phyloP scores from a whole-genome alignment of 306 rosid species.

The Lupinus albus region DNA sequence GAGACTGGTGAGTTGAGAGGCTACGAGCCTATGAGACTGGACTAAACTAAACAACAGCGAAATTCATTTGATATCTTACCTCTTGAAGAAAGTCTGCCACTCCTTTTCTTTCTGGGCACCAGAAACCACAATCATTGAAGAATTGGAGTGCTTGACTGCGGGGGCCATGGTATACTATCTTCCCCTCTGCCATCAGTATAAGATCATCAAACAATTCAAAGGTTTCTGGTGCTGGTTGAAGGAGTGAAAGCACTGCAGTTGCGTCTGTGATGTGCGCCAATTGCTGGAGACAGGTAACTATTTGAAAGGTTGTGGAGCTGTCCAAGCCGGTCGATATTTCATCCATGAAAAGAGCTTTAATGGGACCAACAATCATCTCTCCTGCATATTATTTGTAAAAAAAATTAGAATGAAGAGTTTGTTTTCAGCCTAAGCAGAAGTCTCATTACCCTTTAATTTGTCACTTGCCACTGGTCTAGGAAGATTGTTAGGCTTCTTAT shows the following conservation, averaged over 20 bases:
- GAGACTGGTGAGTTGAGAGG: conserved; percentile 23
- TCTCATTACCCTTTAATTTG: conserved; percentile 27
- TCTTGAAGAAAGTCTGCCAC: conserved; percentile 86
- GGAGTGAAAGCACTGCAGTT: conserved; percentile 77
- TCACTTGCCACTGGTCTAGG: conserved; percentile 23
- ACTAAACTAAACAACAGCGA: conserved; percentile 8
- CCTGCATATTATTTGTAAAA: conserved; percentile 41
- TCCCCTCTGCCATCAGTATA: conserved; percentile 77
- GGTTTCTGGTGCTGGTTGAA: conserved; percentile 89
- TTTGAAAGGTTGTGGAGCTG: conserved; percentile 81
- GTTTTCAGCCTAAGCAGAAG: conserved; percentile 34
- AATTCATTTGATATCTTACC: conserved; percentile 46
- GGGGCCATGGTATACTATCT: conserved; percentile 77
- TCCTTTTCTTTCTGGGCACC: conserved; percentile 87
- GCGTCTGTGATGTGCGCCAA: conserved; percentile 69
- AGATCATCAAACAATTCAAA: conserved; percentile 80
- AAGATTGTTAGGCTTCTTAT: conserved; percentile 33
- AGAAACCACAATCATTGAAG: conserved; percentile 75
- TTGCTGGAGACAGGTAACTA: conserved; percentile 76
- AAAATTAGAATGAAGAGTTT: conserved; percentile 25
- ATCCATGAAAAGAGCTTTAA: conserved; percentile 78
- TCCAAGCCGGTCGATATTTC: conserved; percentile 88
- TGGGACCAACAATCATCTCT: conserved; percentile 89
- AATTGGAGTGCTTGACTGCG: conserved; percentile 55
- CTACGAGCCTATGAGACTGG: neutral